phyloP scores from a whole-genome alignment of 2,329 filamentous ascomycete species.

The Nemania sp. region DNA sequence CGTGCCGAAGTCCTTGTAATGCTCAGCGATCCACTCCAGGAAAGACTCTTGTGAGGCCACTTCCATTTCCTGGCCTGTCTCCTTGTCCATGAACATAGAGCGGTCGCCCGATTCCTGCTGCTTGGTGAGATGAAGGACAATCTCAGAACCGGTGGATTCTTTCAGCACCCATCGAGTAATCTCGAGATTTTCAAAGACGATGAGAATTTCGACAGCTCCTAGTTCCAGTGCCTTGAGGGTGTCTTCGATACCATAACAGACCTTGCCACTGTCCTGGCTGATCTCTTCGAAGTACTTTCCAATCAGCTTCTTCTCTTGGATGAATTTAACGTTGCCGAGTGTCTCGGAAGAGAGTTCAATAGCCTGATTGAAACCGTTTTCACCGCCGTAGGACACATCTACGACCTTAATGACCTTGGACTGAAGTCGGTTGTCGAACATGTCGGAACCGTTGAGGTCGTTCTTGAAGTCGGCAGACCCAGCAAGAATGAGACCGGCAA shows the following conservation, averaged over 20 bases:
- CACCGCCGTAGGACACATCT: slow-evolving; percentile 96
- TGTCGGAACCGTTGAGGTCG: slow-evolving; percentile 93
- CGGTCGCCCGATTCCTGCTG: slow-evolving; percentile 74
- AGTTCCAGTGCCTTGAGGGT: slow-evolving; percentile 96
- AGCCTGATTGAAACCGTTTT: slow-evolving; percentile 99
- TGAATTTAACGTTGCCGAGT: slow-evolving; percentile 98
- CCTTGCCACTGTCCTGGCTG: slow-evolving; percentile 92
- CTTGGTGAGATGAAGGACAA: slow-evolving; percentile 87
- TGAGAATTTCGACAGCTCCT: slow-evolving; percentile 90
- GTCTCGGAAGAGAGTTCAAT: slow-evolving; percentile 96
- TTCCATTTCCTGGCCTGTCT: slow-evolving; percentile 97
- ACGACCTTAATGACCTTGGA: slow-evolving; percentile 99
- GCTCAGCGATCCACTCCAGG: slow-evolving; percentile 99
- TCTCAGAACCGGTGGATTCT: slow-evolving; percentile 70
- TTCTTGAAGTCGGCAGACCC: slow-evolving; percentile 99
- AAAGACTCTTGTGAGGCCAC: slow-evolving; percentile 84
- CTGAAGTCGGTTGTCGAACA: slow-evolving; percentile 91
- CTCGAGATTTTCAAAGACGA: slow-evolving; percentile 97
- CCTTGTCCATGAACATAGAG: slow-evolving; percentile 89
- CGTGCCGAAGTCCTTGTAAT: slow-evolving; percentile 97
- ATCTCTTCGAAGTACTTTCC: slow-evolving; percentile 99
- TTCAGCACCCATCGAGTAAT: slow-evolving; percentile 91
- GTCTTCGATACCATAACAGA: slow-evolving; percentile 98
- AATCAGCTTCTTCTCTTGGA: slow-evolving; percentile 99
- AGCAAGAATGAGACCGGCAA: slow-evolving; percentile 90